phyloP scores from a whole-genome alignment of 2,329 filamentous ascomycete species.

The Fusarium sp. region DNA sequence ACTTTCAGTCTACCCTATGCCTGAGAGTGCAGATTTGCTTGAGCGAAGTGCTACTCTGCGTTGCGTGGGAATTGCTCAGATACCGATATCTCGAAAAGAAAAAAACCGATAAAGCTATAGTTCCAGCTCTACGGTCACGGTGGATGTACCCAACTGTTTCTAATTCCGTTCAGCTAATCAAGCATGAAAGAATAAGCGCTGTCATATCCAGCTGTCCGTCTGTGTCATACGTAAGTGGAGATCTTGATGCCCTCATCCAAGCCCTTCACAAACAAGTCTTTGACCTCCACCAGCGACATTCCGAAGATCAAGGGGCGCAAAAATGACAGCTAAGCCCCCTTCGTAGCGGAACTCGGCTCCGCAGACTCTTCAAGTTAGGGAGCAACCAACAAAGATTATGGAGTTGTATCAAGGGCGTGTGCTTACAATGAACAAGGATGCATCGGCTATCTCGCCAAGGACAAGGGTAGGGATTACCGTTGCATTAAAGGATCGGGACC shows the following conservation, averaged over 20 bases:
- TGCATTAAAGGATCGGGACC: conserved; percentile 11
- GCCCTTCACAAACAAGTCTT: not conserved
- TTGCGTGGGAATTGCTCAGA: not conserved
- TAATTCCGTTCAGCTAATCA: not conserved
- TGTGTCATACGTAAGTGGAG: not conserved
- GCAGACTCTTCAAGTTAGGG: not conserved
- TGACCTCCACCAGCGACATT: not conserved
- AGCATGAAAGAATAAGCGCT: not conserved
- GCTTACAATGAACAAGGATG: not conserved
- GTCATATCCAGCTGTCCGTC: not conserved
- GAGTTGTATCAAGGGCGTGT: conserved; percentile 1
- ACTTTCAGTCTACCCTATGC: not conserved
- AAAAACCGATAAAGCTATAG: not conserved
- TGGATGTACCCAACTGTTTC: not conserved
- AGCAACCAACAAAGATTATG: not conserved
- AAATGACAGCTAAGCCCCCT: not conserved
- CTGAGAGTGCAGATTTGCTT: too few species aligned
- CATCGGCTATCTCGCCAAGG: conserved; percentile 1
- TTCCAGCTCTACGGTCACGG: not conserved
- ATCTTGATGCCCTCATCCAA: not conserved
- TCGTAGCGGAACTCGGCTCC: not conserved
- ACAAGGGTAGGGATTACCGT: not conserved
- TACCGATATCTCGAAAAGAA: not conserved
- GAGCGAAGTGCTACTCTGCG: not conserved
- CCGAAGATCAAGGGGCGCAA: not conserved